A percentile compares a stretch with the other conserved stretches of the same genome.
Evolutionary conservation across 2,329 filamentous ascomycete species (phyloP).

Genomic region (Pseudofabraea citricarpa): DNA sequence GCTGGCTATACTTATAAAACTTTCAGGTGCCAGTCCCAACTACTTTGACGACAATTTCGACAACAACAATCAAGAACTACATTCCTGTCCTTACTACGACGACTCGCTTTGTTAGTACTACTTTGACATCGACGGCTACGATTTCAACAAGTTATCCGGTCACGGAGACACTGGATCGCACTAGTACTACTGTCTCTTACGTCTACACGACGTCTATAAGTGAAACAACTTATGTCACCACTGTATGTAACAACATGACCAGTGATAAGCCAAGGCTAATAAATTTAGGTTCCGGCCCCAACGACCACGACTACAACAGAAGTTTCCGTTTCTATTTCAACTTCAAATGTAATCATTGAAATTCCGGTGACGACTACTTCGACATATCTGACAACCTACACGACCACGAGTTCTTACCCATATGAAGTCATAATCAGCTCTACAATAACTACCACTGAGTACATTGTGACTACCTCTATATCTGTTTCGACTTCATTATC

Average conservation of each 20-base stretch:
- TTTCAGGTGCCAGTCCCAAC: neutral
- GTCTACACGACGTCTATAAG: too few species aligned
- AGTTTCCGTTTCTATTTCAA: slow-evolving; percentile 4
- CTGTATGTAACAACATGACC: too few species aligned
- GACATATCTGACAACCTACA: neutral
- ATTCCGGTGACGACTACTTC: neutral
- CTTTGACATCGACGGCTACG: too few species aligned
- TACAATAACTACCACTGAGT: slow-evolving; percentile 5
- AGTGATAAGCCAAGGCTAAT: neutral
- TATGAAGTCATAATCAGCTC: slow-evolving; percentile 3
- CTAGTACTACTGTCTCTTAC: too few species aligned
- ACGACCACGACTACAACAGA: neutral
- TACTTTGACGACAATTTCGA: too few species aligned
- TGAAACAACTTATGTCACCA: too few species aligned
- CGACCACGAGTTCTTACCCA: slow-evolving; percentile 6
- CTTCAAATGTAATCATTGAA: neutral
- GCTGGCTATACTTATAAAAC: neutral
- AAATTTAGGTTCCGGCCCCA: neutral
- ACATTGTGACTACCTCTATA: slow-evolving; percentile 11
- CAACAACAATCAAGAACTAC: too few species aligned
- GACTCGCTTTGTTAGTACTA: too few species aligned
- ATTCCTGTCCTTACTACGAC: too few species aligned
- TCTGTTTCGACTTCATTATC: slow-evolving; percentile 7
- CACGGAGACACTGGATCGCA: too few species aligned
- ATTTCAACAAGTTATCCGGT: too few species aligned